Percentiles rank a stretch among this genome's conserved stretches.
These are phyloP conservation scores for Lyophyllum decastes DNA, from an alignment of 768 basidiomycete species.

Conservation along the genomic window DNA sequence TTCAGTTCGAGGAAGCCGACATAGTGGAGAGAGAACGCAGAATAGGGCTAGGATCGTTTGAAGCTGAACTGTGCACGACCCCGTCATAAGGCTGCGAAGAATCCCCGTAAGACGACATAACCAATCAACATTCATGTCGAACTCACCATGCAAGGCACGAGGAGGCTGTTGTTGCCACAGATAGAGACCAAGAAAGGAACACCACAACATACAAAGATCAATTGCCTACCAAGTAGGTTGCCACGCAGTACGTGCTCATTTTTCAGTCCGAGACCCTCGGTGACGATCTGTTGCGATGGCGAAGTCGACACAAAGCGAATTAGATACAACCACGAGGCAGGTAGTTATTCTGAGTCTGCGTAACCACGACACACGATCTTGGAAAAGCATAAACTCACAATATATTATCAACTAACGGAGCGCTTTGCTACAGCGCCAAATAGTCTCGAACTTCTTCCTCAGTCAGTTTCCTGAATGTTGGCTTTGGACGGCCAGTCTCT, in stretches of 20 bases:
- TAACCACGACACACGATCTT: not conserved
- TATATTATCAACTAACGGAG: slow-evolving; percentile 11
- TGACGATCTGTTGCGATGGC: not conserved
- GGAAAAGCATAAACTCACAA: slow-evolving; percentile 24
- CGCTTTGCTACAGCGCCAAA: slow-evolving; percentile 64
- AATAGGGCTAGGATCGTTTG: not conserved
- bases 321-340: not conserved
- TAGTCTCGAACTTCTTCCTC: slow-evolving; percentile 99
- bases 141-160: not conserved
- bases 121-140: not conserved
- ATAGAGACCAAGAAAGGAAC: not conserved
- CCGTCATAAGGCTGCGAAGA: not conserved
- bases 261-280: not conserved
- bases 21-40: not conserved
- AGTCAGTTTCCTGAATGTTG: slow-evolving; percentile 92
- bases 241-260: not conserved
- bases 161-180: not conserved
- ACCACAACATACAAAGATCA: not conserved
- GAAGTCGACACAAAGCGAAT: not conserved
- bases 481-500: slow-evolving; percentile 69
- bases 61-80: not conserved
- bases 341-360: not conserved
- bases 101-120: not conserved
- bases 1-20: not conserved
- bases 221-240: not conserved